Evolutionary conservation across 1,284 basidiomycete species (phyloP).

Genomic region (Sporisorium exsertum): DNA sequence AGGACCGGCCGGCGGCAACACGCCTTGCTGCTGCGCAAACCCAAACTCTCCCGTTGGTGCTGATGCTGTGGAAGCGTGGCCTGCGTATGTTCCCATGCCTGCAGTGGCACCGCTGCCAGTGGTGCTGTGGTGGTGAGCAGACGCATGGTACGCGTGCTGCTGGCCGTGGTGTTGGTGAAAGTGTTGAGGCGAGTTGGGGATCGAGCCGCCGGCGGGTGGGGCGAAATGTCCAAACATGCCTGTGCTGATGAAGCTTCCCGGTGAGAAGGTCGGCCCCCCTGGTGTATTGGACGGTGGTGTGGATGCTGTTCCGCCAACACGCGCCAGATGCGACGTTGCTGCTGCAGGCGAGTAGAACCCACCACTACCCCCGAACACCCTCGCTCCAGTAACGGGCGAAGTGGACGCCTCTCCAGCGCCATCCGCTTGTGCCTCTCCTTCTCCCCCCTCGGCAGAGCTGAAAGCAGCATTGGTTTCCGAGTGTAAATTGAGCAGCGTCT

Average conservation of each 20-base stretch:
- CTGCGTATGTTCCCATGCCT: not conserved
- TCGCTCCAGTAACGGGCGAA: constrained; percentile 5
- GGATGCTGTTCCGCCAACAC: not conserved
- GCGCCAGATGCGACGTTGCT: not conserved
- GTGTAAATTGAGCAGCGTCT: constrained; percentile 47
- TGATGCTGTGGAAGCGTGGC: not conserved
- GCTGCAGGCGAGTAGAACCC: constrained; percentile 6
- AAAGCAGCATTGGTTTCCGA: constrained; percentile 16
- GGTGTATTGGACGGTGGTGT: constrained; percentile 8
- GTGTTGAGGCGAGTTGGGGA: constrained; percentile 22
- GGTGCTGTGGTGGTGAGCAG: constrained; percentile 12
- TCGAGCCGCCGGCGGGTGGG: constrained; percentile 11
- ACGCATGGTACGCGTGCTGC: constrained; percentile 9
- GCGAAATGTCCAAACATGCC: constrained; percentile 51
- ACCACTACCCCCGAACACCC: constrained; percentile 5
- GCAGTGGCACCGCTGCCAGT: not conserved
- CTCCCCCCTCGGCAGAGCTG: not conserved
- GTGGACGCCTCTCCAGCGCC: constrained; percentile 6
- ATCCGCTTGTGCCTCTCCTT: not conserved
- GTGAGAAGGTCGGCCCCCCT: constrained; percentile 13
- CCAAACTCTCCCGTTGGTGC: constrained; percentile 21
- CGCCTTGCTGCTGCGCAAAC: not conserved
- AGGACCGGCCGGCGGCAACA: not conserved
- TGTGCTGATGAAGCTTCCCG: constrained; percentile 35
- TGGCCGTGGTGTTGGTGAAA: constrained; percentile 5